Base-by-base conservation (phyloP, 768 basidiomycete species). In the Lactifluus rugatus region DNA sequence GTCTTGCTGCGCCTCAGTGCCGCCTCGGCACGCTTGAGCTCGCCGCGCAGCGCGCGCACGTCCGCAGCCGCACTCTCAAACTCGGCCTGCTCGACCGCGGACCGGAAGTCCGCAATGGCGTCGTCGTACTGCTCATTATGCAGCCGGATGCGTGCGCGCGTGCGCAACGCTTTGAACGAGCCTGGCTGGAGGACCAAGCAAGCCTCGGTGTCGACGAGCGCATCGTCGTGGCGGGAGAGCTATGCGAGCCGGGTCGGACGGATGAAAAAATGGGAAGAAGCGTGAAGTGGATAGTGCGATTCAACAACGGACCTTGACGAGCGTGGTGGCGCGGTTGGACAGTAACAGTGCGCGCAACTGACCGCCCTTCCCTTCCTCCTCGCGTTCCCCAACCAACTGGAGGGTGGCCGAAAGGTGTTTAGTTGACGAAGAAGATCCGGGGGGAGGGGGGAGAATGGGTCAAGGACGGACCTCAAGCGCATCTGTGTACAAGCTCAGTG, bases 101-200 rank as follows among this genome's bases (percentile, higher is more conserved):
- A 72, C 62, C 83, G 84, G 76, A 92, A 93, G 68, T 93, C 90
- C 9, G 75, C 75, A 45, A 93, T 75, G 21, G 84, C 76, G 1
- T 76, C 73, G 26, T 93, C 89, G 67, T 77, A 91, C 48, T 83
- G 78, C 66, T 93, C 89, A 34, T 87, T 76, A 66, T 84, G 77
- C 7, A 92, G 76, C 64, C 87, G 67, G 52, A 91, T 84, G 3
- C 92, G 83, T 11, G 89, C 92, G 36, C 90, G 85, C 7, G 92
- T 93, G 47, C 91, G 86, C 41, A 89, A 74, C 3, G 89, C 89
- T 71, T 94, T 94, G 78, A 87, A 93, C 8, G 87, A 85, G 41
- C 75, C 73, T 0, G 86, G 78, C 53, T 76, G 67, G 42, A 92
- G 76, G 5, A 65, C 57, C 16, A 94, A 78, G 8, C 88, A 89